Percentiles rank a stretch among this genome's conserved stretches.
Conservation (phyloP, 805 yeast species). For the Lachancea mirantina region DNA sequence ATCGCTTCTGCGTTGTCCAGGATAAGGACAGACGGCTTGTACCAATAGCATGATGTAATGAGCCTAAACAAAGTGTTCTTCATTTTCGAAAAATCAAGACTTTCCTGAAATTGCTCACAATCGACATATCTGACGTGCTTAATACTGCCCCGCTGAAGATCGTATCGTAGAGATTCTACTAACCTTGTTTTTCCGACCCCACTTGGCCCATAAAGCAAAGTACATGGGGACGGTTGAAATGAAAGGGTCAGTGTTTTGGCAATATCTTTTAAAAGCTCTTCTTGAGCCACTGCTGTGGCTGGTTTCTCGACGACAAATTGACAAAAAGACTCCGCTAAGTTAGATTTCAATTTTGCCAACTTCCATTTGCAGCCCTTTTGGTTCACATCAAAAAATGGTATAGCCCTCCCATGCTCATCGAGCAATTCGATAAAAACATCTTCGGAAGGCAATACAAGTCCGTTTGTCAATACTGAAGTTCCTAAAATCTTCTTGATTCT, state of each 20-base stretch:
- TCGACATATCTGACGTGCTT: constrained; percentile 41
- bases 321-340: too few species aligned
- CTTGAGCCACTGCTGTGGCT: constrained; percentile 50
- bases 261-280: constrained; percentile 36
- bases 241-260: constrained; percentile 15
- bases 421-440: constrained; percentile 13
- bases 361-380: too few species aligned
- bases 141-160: constrained; percentile 29
- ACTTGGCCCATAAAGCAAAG: constrained; percentile 60
- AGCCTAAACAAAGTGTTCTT: constrained; percentile 38
- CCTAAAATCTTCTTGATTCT: constrained; percentile 1
- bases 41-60: constrained; percentile 54
- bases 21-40: constrained; percentile 65
- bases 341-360: constrained; percentile 7
- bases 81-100: constrained; percentile 31
- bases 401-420: constrained; percentile 10
- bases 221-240: constrained; percentile 34
- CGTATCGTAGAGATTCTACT: constrained; percentile 35
- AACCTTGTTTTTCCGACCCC: constrained; percentile 78
- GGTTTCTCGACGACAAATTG: too few species aligned
- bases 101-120: constrained; percentile 42
- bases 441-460: constrained; percentile 9
- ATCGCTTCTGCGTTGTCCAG: constrained; percentile 74
- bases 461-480: constrained; percentile 13
- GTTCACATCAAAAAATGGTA: constrained; percentile 5